A percentile compares a stretch with the other conserved stretches of the same genome.
Conservation (phyloP, 1,284 basidiomycete genomes). For the Heliocybe sulcata region DNA sequence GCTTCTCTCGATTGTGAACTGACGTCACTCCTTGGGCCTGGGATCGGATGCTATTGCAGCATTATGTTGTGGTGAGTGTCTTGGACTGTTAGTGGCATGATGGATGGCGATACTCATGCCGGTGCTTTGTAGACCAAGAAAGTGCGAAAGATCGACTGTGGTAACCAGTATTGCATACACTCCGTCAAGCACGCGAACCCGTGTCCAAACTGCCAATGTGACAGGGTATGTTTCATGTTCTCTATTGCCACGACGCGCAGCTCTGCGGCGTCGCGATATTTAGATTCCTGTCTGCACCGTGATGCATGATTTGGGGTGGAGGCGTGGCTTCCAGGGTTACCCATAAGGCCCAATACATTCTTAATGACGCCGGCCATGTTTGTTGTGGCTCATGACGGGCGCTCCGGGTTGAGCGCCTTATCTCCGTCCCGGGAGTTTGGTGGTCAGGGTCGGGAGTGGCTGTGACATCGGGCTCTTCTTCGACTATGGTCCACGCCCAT, state of each 20-base stretch:
- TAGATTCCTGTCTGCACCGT: background rate
- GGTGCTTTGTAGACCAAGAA: slow-evolving; percentile 41
- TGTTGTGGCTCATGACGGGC: background rate
- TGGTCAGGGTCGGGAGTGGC: background rate
- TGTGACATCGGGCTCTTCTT: background rate
- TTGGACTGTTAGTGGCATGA: slow-evolving; percentile 5
- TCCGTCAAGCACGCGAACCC: slow-evolving; percentile 44
- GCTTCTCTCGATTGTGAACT: slow-evolving; percentile 5
- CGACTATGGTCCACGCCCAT: background rate
- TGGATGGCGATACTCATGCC: slow-evolving; percentile 2
- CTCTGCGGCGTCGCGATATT: background rate
- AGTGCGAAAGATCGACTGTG: slow-evolving; percentile 57
- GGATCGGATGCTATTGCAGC: slow-evolving; percentile 21
- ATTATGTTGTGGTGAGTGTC: slow-evolving; percentile 44
- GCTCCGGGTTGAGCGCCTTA: background rate
- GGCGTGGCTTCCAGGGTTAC: background rate
- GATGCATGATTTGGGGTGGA: background rate
- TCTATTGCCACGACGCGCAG: background rate
- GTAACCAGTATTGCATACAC: slow-evolving; percentile 46
- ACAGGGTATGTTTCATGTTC: slow-evolving; percentile 25
- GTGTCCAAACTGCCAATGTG: slow-evolving; percentile 53
- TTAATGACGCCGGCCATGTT: background rate
- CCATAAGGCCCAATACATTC: background rate
- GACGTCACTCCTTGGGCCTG: slow-evolving; percentile 12
- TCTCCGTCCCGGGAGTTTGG: background rate